Evolutionary conservation across 805 yeast genomes (phyloP), one percentile per base, ranked within the genome.

Genomic region (Saccharomyces kudriavzevii): DNA sequence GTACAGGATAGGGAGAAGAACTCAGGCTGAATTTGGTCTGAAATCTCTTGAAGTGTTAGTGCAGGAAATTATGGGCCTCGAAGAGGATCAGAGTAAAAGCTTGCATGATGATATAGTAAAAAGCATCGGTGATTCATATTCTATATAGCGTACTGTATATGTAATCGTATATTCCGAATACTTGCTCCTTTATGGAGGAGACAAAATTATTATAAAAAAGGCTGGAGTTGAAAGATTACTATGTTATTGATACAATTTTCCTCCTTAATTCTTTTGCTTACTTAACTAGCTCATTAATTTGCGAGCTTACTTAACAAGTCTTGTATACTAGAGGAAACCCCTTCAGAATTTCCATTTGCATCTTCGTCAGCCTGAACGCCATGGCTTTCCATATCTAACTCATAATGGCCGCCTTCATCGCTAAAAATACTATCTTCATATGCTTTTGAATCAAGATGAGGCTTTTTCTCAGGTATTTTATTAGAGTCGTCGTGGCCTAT

Each of bases 281-380:
- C 43, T 35, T 17, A 17, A 17, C 24, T 8, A 17, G 11, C 24
- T 17, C 20, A 47, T 59, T 52, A 69, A 52, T 58, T 65, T 9
- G 72, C 71, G 43, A 69, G 56, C 52, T 64, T 68, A 58, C 71
- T 69, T 49, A 69, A 56, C 40, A 69, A 52, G 52, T 69, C 72
- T 49, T 69, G 72, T 43, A 69, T 68, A 52, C 62, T 68, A 1
- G 71, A 68, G 1, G 71, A 63, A 10, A 69, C 66, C 11, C 59
- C 54, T 20, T 56, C 50, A n/a, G 57, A 35, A 6, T 60, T 60
- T 50, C 49, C 22, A 52, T 52, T 55, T 22, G 56, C 61, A 20
- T 56, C 53, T 5, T 57, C 51, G 28, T 57, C 49, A 2, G 54
- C 54, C 17, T 58, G 60, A 43, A 54, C 52, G 22, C 56, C 56